Base-by-base conservation (phyloP, 192 early-diverging fungal genomes). In the Entophlyctis luteolus region DNA sequence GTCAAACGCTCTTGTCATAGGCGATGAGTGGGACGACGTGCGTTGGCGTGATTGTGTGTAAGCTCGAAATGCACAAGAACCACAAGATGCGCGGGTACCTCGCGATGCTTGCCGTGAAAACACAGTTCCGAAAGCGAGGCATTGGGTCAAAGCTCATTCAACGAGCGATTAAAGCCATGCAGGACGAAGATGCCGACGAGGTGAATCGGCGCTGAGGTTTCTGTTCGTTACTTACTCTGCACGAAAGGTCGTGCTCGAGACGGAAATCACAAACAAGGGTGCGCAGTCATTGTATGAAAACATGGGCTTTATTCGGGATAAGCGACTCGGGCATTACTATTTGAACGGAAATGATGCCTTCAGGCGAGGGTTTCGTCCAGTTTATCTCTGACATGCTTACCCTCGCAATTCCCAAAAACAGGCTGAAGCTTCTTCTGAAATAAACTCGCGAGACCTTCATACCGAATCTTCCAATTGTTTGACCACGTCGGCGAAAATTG, bases 71-170 rank as follows among this genome's bases (percentile, higher is more conserved):
- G 35, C 91, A 94, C 72, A 71, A 80, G 38, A 81, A 81, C 27
- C 67, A 62, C 29, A 71, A 81, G 35, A 53, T 68, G 33, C 79
- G 95, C n/a, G 96, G 96, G 0, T 99, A 99, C 73, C 97, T 99
- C 55, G 96, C 87, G 42, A 99, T 99, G 96, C 80, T 99, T 25
- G 94, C 92, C 0, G 95, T 99, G 8, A 85, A 81, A n/a, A 89
- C 87, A 49, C 73, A 80, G 23, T 89, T 89, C 67, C 73, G 96
- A 29, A 89, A 92, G 63, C 81, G 74, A 18, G 87, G 91, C 18
- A 93, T 97, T 85, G 84, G 86, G 28, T 80, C 82, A 2, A 81
- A 75, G 3, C 74, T 99, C 23, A 94, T 97, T 2, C 57, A 82
- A 22, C 77, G 73, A 63, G 88, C 91, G 0, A 77, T 96, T 25